Conservation (phyloP, 805 yeast genomes). For the Debaryomyces hansenii region DNA sequence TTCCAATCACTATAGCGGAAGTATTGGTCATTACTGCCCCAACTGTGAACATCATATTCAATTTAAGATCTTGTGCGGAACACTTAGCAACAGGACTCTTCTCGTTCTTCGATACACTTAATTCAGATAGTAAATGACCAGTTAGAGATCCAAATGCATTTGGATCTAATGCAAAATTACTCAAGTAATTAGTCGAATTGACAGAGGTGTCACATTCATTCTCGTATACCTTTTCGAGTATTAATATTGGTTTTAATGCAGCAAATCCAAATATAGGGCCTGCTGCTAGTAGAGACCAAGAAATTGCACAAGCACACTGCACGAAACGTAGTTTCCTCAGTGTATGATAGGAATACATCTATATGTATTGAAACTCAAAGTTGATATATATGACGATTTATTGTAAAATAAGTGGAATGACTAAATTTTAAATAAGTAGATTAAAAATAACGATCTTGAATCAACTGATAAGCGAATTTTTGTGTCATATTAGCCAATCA, state of each 20-base stretch:
- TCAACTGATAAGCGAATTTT: too few species aligned
- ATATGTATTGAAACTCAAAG: not conserved
- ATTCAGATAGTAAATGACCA: slow-evolving; percentile 7
- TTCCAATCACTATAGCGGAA: slow-evolving; percentile 52
- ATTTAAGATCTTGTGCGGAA: slow-evolving; percentile 51
- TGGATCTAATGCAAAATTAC: slow-evolving; percentile 5
- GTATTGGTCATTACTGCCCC: slow-evolving; percentile 59
- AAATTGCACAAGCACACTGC: slow-evolving; percentile 51
- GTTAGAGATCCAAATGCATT: slow-evolving; percentile 11
- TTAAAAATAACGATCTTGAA: too few species aligned
- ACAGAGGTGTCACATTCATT: slow-evolving; percentile 30
- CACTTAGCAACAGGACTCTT: slow-evolving; percentile 42
- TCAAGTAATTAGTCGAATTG: slow-evolving; percentile 3
- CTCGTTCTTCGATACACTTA: slow-evolving; percentile 7
- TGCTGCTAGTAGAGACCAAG: slow-evolving; percentile 56
- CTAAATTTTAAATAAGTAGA: too few species aligned
- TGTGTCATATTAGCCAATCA: too few species aligned
- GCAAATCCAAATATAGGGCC: slow-evolving; percentile 64
- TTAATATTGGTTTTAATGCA: slow-evolving; percentile 54
- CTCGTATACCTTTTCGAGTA: slow-evolving; percentile 49
- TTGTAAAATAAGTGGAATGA: too few species aligned
- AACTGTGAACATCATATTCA: slow-evolving; percentile 58
- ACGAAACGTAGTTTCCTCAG: slow-evolving; percentile 22
- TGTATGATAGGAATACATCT: not conserved
- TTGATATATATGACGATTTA: too few species aligned